Base-by-base conservation (phyloP, 2,329 filamentous ascomycete species). In the Cucurbitaria berberidis region DNA sequence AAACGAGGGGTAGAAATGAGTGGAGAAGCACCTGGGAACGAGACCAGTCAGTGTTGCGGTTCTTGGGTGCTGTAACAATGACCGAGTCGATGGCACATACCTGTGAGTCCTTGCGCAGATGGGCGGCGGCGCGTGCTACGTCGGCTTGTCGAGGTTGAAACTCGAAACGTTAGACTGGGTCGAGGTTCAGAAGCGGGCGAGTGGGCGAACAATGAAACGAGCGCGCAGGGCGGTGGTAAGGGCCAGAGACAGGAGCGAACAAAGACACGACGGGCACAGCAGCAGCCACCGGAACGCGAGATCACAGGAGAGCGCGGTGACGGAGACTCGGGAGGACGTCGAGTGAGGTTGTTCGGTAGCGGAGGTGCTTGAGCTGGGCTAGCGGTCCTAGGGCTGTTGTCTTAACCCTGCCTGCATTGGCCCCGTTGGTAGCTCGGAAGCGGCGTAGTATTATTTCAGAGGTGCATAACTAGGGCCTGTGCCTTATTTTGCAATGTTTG, bases 1-100 rank as follows among this genome's bases (percentile, higher is more conserved):
- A 73, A 74, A 71, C 64, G 69, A 74, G 69, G 68, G 72, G 68
- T 66, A 57, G 59, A 58, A 66, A 60, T 58, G 63, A 66, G 56
- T 55, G 63, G 63, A 59, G 67, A n/a, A 63, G 64, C 55, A 67
- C 61, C 67, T 74, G 59, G 30, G 46, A 55, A 56, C 40, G 51
- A 52, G 59, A 57, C 59, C 65, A 59, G 66, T 74, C 66, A 74
- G 67, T 64, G 39, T 53, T 54, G 48, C 42, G 48, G 45, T 51
- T 51, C 52, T 53, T 57, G 59, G 56, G 55, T 54, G 55, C 54
- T 46, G 63, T 58, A 54, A 58, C 55, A 57, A 41, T 60, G 60
- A 50, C 55, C 55, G 45, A 59, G 48, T 42, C 59, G 64, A 53
- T 48, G 52, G 49, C 57, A 57, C 67, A 48, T 74, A 74, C 71